Percentiles rank a stretch among this genome's conserved stretches.
These are phyloP conservation scores for Mimosa bimucronata DNA, from an alignment of 306 rosid species.

Conservation along the genomic window DNA sequence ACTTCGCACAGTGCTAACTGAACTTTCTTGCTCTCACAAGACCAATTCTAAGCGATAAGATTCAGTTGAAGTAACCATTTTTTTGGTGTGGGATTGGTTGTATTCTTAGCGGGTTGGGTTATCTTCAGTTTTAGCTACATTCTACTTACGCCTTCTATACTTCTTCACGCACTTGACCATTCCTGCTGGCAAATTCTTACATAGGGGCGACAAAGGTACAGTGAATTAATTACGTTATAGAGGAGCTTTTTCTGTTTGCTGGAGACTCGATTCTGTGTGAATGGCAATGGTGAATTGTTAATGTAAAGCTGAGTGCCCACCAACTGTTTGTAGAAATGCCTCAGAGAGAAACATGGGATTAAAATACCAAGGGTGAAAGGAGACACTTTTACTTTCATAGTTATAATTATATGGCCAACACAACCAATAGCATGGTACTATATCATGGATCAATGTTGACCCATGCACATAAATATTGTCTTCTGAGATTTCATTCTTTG, in stretches of 20 bases:
- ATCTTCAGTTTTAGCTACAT: neutral
- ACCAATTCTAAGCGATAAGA: neutral
- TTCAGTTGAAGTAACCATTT: neutral
- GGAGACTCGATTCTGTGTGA: neutral
- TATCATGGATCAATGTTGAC: slow-evolving; percentile 48
- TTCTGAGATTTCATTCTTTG: slow-evolving; percentile 34
- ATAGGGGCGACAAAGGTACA: neutral
- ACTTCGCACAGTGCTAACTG: neutral
- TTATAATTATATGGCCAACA: slow-evolving; percentile 45
- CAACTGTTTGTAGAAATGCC: slow-evolving; percentile 57
- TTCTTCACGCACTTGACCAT: neutral
- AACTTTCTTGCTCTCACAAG: neutral
- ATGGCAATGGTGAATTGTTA: neutral
- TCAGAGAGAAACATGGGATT: slow-evolving; percentile 9
- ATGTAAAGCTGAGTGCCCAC: slow-evolving; percentile 15
- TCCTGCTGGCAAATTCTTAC: neutral
- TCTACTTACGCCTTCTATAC: too few relatives aligned
- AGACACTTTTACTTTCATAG: neutral
- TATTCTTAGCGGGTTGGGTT: neutral
- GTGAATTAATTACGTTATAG: neutral
- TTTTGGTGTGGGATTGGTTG: neutral
- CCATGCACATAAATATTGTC: slow-evolving; percentile 38
- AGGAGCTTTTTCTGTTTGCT: neutral
- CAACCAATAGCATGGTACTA: slow-evolving; percentile 46
- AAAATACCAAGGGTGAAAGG: neutral